Conservation (phyloP, 257 asterid species). For the Forsythia viridissima region DNA sequence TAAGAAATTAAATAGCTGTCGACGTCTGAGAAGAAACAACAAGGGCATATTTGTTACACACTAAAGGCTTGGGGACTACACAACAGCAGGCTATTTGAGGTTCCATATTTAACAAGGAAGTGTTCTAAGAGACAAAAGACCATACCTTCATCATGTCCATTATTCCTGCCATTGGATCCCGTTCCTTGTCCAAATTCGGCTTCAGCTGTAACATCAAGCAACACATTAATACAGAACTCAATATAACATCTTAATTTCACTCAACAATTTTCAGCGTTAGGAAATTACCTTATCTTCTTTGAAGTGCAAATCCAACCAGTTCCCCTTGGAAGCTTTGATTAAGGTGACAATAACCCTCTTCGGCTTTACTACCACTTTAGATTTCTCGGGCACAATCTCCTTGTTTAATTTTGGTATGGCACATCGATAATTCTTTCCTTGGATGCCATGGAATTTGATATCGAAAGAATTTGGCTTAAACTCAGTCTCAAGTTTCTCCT, state of each 20-base stretch:
- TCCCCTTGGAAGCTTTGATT: constrained; percentile 68
- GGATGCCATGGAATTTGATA: constrained; percentile 70
- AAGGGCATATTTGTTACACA: not conserved
- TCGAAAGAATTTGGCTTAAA: constrained; percentile 73
- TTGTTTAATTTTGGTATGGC: constrained; percentile 77
- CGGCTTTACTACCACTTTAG: constrained; percentile 76
- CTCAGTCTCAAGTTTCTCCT: constrained; percentile 65
- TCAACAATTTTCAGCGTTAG: not conserved
- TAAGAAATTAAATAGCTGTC: not conserved
- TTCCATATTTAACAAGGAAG: not conserved
- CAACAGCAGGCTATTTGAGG: too few species aligned
- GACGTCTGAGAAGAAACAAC: not conserved
- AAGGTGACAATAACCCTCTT: constrained; percentile 64
- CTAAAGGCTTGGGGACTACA: too few species aligned
- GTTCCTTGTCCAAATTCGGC: constrained; percentile 64
- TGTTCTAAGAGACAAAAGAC: not conserved
- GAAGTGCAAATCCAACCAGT: constrained; percentile 85
- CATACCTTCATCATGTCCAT: constrained; percentile 91
- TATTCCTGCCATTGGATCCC: constrained; percentile 92
- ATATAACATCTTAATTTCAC: not conserved
- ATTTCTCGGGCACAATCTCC: constrained; percentile 77
- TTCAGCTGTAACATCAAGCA: constrained; percentile 45
- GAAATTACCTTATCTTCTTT: constrained; percentile 80
- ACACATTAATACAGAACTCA: not conserved
- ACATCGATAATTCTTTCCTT: constrained; percentile 82